Evolutionary conservation across 2,329 filamentous ascomycete genomes (phyloP).

Genomic region (Ophiostoma tasmaniense): DNA sequence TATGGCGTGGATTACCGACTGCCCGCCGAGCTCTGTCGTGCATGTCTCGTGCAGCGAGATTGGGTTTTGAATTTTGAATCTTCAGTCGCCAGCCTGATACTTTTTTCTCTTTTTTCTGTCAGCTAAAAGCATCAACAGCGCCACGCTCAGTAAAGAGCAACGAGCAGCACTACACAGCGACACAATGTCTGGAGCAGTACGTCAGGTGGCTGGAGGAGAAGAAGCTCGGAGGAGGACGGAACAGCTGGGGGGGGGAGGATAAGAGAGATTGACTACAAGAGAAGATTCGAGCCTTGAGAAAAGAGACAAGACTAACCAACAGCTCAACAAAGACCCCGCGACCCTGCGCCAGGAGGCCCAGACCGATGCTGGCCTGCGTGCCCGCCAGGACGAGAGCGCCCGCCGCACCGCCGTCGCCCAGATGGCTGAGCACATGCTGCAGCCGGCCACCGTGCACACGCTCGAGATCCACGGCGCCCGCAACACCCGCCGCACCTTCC

Average conservation of each 20-base stretch:
- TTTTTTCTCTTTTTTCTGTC: not conserved
- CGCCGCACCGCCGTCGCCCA: slow-evolving; percentile 14
- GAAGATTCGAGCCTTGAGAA: not conserved
- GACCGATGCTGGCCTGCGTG: slow-evolving; percentile 10
- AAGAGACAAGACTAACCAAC: not conserved
- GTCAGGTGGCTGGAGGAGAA: not conserved
- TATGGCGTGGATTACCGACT: not conserved
- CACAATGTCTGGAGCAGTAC: slow-evolving; percentile 5
- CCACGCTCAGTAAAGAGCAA: not conserved
- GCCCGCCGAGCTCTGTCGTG: slow-evolving; percentile 3
- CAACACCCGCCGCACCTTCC: slow-evolving; percentile 75
- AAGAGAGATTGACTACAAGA: too few species aligned
- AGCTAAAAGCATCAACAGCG: not conserved
- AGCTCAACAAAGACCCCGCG: slow-evolving; percentile 17
- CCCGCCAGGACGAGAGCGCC: slow-evolving; percentile 15
- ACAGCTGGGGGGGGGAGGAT: not conserved
- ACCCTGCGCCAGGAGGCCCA: slow-evolving; percentile 18
- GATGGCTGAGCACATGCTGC: slow-evolving; percentile 68
- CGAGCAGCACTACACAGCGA: not conserved
- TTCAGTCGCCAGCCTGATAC: not conserved
- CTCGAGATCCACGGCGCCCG: slow-evolving; percentile 74
- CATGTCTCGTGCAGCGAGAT: slow-evolving; percentile 2
- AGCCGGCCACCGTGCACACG: slow-evolving; percentile 80
- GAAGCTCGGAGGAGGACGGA: slow-evolving; percentile 2
- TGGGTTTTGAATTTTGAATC: not conserved